These are phyloP conservation scores for Copromyces sp. DNA, from an alignment of 495 filamentous ascomycete genomes.

Conservation along the genomic window DNA sequence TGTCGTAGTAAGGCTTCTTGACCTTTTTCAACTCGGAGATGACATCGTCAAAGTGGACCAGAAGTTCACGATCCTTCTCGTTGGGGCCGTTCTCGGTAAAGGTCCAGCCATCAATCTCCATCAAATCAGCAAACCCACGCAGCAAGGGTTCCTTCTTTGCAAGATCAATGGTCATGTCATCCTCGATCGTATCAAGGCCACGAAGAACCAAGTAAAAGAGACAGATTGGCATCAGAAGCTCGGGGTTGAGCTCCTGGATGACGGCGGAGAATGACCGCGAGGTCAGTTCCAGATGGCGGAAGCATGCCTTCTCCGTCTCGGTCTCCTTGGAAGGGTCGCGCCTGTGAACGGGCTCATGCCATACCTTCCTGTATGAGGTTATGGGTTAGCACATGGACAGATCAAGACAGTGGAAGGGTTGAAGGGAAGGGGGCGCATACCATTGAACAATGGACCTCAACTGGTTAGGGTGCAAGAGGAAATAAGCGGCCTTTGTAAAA, in stretches of 20 bases:
- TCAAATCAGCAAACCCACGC: conserved; percentile 63
- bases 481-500: conserved; percentile 56
- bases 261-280: conserved; percentile 89
- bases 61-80: conserved; percentile 87
- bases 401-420: conserved; percentile 8
- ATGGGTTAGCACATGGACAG: conserved; percentile 2
- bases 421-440: conserved; percentile 35
- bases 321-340: conserved; percentile 68
- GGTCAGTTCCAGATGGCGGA: conserved; percentile 74
- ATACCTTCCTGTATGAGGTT: conserved; percentile 63
- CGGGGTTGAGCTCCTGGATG: conserved; percentile 89
- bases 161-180: conserved; percentile 87
- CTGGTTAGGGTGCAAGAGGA: conserved; percentile 64
- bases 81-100: conserved; percentile 77
- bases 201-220: conserved; percentile 92
- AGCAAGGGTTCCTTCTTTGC: conserved; percentile 78
- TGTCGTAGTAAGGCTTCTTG: conserved; percentile 70
- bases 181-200: conserved; percentile 91
- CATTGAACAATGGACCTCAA: conserved; percentile 87
- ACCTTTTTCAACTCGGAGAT: conserved; percentile 81
- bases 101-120: conserved; percentile 82
- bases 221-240: conserved; percentile 78
- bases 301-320: conserved; percentile 65
- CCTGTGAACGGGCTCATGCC: conserved; percentile 87
- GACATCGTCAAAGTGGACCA: conserved; percentile 84